These are phyloP conservation scores for Chaetomium strumarium DNA, from an alignment of 2,329 filamentous ascomycete species.

Conservation along the genomic window DNA sequence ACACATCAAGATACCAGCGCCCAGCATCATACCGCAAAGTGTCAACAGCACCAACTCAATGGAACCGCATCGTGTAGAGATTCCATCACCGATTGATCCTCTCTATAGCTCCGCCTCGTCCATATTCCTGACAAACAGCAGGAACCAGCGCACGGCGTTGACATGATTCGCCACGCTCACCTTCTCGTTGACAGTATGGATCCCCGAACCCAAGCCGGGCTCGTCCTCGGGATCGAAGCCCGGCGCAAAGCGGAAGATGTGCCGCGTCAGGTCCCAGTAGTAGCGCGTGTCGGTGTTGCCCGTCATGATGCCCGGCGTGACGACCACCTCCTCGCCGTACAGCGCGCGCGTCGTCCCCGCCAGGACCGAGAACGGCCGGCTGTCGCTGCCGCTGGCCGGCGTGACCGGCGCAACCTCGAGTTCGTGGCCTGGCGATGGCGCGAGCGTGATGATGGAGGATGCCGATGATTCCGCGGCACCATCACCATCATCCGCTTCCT, in stretches of 20 bases:
- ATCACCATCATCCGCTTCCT: conserved; percentile 23
- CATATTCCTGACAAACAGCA: conserved; percentile 37
- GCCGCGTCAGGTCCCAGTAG: conserved; percentile 41
- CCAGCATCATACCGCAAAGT: no score
- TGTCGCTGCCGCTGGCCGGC: conserved; percentile 35
- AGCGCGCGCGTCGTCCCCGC: conserved; percentile 46
- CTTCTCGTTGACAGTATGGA: conserved; percentile 39
- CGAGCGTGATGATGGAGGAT: conserved; percentile 39
- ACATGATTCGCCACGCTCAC: conserved; percentile 32
- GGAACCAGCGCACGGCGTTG: conserved; percentile 34
- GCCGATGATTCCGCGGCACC: conserved; percentile 13
- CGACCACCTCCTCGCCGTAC: conserved; percentile 44
- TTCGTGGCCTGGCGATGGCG: conserved; percentile 26
- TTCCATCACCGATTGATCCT: not conserved
- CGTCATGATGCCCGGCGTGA: conserved; percentile 47
- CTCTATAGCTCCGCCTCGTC: conserved; percentile 32
- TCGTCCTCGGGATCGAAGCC: conserved; percentile 32
- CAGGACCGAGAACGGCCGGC: conserved; percentile 40
- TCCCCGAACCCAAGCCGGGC: conserved; percentile 23
- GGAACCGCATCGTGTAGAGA: no score
- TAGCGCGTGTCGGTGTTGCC: conserved; percentile 47
- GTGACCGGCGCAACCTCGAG: conserved; percentile 53
- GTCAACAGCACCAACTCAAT: no score
- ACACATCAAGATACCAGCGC: no score
- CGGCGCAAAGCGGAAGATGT: conserved; percentile 46